A percentile compares a stretch with the other conserved stretches of the same genome.
phyloP scores from a whole-genome alignment of 2,329 filamentous ascomycete species.

The Aciculosporium take region DNA sequence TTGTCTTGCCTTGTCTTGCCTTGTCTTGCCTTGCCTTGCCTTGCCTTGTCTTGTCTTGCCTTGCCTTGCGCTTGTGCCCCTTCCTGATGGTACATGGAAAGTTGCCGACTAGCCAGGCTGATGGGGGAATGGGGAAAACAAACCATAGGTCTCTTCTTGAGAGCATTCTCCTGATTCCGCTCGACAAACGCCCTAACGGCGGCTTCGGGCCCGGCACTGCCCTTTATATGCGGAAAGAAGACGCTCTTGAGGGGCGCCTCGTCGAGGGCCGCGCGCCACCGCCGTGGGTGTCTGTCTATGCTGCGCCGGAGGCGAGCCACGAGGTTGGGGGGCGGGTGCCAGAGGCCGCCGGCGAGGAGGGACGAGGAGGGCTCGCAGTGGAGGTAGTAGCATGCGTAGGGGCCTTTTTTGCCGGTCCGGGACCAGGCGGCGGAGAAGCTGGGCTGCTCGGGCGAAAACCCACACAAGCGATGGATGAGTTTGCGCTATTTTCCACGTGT shows the following conservation, averaged over 20 bases:
- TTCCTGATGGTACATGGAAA: too few species aligned
- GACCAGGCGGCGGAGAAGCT: constrained; percentile 81
- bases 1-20: too few species aligned
- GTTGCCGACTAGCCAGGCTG: neutral
- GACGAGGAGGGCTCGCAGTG: constrained; percentile 60
- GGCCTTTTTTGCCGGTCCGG: constrained; percentile 72
- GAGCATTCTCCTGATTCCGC: constrained; percentile 56
- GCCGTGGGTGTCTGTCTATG: constrained; percentile 58
- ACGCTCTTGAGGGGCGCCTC: constrained; percentile 44
- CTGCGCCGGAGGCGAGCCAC: constrained; percentile 54
- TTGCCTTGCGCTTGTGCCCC: too few species aligned
- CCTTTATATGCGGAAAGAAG: constrained; percentile 40
- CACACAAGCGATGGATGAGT: too few species aligned
- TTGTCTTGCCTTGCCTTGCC: too few species aligned
- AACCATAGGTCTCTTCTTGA: constrained; percentile 80
- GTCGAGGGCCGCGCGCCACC: constrained; percentile 54
- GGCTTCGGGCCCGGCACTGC: constrained; percentile 28
- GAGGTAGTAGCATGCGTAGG: constrained; percentile 79
- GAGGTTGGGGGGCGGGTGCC: constrained; percentile 58
- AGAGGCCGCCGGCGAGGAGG: constrained; percentile 70
- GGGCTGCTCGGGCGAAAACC: too few species aligned
- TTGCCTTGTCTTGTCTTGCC: too few species aligned
- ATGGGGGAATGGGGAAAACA: neutral
- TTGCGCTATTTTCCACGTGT: too few species aligned
- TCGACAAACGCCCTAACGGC: constrained; percentile 56